These are phyloP conservation scores for Russula ochroleuca DNA, from an alignment of 768 basidiomycete genomes.

Conservation along the genomic window DNA sequence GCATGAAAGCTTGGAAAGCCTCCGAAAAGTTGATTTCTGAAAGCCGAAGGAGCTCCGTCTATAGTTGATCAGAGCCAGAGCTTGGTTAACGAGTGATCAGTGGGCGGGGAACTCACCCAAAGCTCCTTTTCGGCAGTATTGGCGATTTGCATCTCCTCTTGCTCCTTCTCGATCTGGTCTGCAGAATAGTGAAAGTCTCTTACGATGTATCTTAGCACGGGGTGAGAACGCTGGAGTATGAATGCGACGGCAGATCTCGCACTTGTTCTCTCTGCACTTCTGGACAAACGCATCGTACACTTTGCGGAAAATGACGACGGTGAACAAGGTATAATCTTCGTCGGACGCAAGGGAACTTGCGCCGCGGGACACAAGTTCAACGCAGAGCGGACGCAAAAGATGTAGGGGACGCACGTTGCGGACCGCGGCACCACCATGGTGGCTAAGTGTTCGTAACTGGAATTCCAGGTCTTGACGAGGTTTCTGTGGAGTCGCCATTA, in stretches of 20 bases:
- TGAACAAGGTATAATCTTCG: constrained; percentile 82
- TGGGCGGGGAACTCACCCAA: constrained; percentile 60
- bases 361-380: constrained; percentile 14
- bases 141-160: constrained; percentile 73
- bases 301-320: constrained; percentile 84
- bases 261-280: constrained; percentile 96
- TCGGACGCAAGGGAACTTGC: constrained; percentile 72
- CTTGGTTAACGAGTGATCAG: constrained; percentile 6
- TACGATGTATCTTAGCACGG: constrained; percentile 67
- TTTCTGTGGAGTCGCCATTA: constrained; percentile 44
- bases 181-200: constrained; percentile 93
- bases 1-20: constrained; percentile 89
- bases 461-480: constrained; percentile 81
- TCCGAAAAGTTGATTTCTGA: constrained; percentile 97
- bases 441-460: constrained; percentile 82
- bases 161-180: constrained; percentile 72
- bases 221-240: not conserved
- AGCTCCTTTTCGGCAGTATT: constrained; percentile 90
- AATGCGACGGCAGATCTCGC: constrained; percentile 29
- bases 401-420: constrained; percentile 54
- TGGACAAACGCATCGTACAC: constrained; percentile 90
- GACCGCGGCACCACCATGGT: constrained; percentile 93
- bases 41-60: constrained; percentile 89
- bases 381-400: not conserved
- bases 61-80: constrained; percentile 11